Base-by-base conservation (phyloP, 2,329 filamentous ascomycete genomes). In the Sphaerulina populicola region DNA sequence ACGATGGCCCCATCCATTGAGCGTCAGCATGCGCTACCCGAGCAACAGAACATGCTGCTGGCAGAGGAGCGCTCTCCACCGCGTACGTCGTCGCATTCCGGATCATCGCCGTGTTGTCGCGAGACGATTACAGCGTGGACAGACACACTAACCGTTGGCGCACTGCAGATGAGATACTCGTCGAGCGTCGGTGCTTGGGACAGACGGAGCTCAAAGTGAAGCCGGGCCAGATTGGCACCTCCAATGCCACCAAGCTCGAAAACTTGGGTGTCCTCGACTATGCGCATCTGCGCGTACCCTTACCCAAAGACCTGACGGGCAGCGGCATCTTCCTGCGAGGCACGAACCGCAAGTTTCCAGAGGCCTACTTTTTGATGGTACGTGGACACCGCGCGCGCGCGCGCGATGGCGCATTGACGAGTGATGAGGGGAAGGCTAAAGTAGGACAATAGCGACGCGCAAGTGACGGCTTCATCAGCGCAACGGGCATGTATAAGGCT, bases 301-400 rank as follows among this genome's bases (percentile, higher is more conserved):
- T 98, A 42, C 93, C 93, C 44, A 93, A 90, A 70, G 89, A 93
- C 58, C 83, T 97, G 60, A 81, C 83, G 55, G 78, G 78, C 27
- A 95, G 90, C 5, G 93, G 93, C 65, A 94, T 98, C 64, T 97
- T 97, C 75, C 85, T 87, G 64, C 84, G 83, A 53, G 83, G 83
- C 66, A 69, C 72, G 8, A 73, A 77, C 49, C 69, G 75, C 55
- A 70, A 75, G 57, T 78, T 75, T 54, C 91, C 93, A 4, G 88
- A 88, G 68, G 93, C 88, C 60, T 98, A 98, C 72, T 98, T 97
- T 69, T 74, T 98, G 62, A 98, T 98, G 81, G 80, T 56, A 56
- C 39, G 54, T 57, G 47, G 38, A 49, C 18, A 18, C 18, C 18
- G 2, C 18, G 18, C 30, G 44, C 18, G 18, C 30, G 44, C 36